phyloP scores from a whole-genome alignment of 805 yeast species.

The Dipodascus albidus region DNA sequence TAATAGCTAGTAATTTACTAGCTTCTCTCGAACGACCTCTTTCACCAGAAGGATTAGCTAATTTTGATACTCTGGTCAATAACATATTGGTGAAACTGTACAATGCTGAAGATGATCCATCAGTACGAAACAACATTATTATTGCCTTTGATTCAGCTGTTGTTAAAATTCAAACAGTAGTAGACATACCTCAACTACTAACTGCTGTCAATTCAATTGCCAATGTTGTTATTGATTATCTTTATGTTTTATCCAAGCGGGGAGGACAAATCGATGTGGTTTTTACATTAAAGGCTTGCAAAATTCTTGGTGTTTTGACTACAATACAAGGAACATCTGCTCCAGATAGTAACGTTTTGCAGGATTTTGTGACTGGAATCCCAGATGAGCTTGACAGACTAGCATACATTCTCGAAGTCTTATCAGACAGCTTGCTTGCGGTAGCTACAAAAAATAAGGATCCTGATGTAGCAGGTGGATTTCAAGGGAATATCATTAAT shows the following conservation, averaged over 20 bases:
- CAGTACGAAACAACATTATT: slow-evolving; percentile 4
- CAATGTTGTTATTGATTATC: neutral
- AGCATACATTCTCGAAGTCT: neutral
- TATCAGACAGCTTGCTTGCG: neutral
- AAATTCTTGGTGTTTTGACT: neutral
- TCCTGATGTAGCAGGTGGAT: neutral
- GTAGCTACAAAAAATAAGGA: neutral
- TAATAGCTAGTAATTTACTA: slow-evolving; percentile 9
- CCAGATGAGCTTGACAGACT: neutral
- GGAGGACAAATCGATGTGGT: neutral
- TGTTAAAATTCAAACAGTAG: neutral
- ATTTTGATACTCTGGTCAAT: slow-evolving; percentile 1
- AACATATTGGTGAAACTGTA: neutral
- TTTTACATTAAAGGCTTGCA: neutral
- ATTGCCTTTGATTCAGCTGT: neutral
- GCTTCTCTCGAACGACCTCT: slow-evolving; percentile 3
- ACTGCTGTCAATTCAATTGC: neutral
- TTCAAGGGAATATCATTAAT: slow-evolving; percentile 4
- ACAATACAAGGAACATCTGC: neutral
- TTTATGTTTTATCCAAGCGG: neutral
- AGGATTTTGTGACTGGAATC: neutral
- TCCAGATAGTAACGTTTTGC: neutral
- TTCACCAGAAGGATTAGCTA: neutral
- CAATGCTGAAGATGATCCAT: slow-evolving; percentile 6
- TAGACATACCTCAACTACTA: neutral